phyloP scores from a whole-genome alignment of 805 yeast genomes.

The Yamadazyma nakazawae region DNA sequence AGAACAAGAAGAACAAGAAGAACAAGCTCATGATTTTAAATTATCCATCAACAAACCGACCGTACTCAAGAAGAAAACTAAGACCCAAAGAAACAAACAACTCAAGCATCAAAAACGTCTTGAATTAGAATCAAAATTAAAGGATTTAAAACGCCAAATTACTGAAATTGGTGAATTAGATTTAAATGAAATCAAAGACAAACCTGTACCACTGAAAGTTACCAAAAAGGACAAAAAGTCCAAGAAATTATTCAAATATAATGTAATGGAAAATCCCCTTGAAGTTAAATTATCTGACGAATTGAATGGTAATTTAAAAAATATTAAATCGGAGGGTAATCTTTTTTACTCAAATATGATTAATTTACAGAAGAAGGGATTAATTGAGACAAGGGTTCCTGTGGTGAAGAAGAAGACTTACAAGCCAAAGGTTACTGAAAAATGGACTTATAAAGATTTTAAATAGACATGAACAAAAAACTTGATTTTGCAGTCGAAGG shows the following conservation, averaged over 20 bases:
- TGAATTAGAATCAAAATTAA: conserved; percentile 54
- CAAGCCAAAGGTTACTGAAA: conserved; percentile 76
- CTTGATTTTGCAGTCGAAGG: neutral
- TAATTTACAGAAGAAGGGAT: conserved; percentile 78
- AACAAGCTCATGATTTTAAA: conserved; percentile 31
- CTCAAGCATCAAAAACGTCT: conserved; percentile 58
- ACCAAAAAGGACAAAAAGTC: conserved; percentile 24
- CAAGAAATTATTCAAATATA: conserved; percentile 43
- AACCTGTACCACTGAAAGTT: conserved; percentile 12
- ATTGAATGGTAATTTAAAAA: conserved; percentile 77
- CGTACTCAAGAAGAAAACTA: conserved; percentile 67
- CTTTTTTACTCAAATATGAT: conserved; percentile 78
- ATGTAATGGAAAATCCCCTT: conserved; percentile 40
- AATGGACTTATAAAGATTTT: conserved; percentile 91
- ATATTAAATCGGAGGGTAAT: conserved; percentile 88
- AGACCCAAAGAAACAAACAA: conserved; percentile 69
- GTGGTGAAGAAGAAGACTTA: conserved; percentile 63
- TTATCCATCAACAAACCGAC: conserved; percentile 75
- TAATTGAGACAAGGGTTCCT: conserved; percentile 79
- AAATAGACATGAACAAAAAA: conserved; percentile 35
- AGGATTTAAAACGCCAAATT: conserved; percentile 57
- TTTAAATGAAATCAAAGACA: conserved; percentile 20
- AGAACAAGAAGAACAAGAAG: conserved; percentile 42
- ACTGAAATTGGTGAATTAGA: conserved; percentile 50
- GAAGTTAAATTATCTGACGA: conserved; percentile 89